Evolutionary conservation across 2,329 filamentous ascomycete species (phyloP).

Genomic region (Fusarium anthophilum): DNA sequence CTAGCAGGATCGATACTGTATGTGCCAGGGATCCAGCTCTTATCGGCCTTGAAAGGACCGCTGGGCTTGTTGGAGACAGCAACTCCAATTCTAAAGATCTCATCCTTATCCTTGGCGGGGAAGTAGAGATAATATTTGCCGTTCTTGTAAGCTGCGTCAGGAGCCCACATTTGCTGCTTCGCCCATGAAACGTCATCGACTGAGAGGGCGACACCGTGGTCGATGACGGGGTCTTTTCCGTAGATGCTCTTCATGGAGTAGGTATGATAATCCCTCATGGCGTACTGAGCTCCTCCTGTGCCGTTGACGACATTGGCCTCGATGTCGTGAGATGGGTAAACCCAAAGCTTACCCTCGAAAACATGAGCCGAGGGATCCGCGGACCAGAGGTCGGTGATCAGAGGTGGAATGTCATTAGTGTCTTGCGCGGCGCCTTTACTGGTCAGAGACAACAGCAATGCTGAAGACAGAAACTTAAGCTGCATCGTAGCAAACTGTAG

Average conservation of each 20-base stretch:
- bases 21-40: conserved; percentile 17
- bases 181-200: conserved; percentile 13
- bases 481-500: not conserved
- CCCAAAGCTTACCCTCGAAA: conserved; percentile 1
- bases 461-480: not conserved
- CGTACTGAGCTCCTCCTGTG: not conserved
- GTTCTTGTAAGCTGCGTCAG: conserved; percentile 16
- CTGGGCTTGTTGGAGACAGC: conserved; percentile 6
- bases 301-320: not conserved
- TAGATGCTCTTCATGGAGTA: conserved; percentile 21
- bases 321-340: conserved; percentile 17
- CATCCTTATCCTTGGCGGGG: conserved; percentile 16
- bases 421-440: not conserved
- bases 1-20: conserved; percentile 17
- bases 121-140: conserved; percentile 28
- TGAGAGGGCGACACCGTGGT: conserved; percentile 5
- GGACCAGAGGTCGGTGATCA: conserved; percentile 10
- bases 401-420: not conserved
- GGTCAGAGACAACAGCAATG: not conserved
- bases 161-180: conserved; percentile 13
- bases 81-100: conserved; percentile 18
- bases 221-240: not conserved
- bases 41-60: conserved; percentile 13
- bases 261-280: conserved; percentile 17
- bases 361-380: conserved; percentile 23